Evolutionary conservation across 2,329 filamentous ascomycete species (phyloP).

Genomic region (Venturia nashicola): DNA sequence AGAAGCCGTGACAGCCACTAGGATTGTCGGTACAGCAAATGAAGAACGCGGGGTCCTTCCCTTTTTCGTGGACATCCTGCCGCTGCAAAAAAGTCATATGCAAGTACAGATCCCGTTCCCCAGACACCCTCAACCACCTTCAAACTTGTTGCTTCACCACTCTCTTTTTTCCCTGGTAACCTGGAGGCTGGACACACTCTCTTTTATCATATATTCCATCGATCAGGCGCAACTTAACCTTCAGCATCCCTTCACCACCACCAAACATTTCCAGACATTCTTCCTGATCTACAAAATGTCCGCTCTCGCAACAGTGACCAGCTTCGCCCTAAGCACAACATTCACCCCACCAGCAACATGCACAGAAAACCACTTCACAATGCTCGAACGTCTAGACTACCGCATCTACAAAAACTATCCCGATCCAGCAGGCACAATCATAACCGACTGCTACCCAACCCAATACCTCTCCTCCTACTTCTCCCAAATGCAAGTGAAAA

Average conservation of each 20-base stretch:
- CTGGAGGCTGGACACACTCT: not conserved
- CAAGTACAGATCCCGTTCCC: not conserved
- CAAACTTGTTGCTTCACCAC: not conserved
- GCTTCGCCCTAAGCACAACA: slow-evolving; percentile 16
- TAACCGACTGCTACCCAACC: slow-evolving; percentile 17
- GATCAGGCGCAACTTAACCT: not conserved
- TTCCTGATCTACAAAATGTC: not conserved
- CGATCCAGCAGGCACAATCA: slow-evolving; percentile 15
- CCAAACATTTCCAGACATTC: not conserved
- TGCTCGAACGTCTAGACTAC: slow-evolving; percentile 16
- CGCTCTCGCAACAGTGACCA: slow-evolving; percentile 9
- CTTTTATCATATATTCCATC: not conserved
- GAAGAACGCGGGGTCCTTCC: not conserved
- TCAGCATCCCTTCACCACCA: not conserved
- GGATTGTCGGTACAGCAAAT: not conserved
- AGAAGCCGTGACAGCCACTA: not conserved
- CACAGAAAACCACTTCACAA: slow-evolving; percentile 15
- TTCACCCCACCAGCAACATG: slow-evolving; percentile 19
- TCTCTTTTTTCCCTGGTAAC: not conserved
- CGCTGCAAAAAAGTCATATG: not conserved
- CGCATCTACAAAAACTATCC: slow-evolving; percentile 19
- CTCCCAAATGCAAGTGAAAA: slow-evolving; percentile 12
- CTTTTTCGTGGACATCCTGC: not conserved
- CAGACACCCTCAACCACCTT: not conserved
- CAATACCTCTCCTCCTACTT: slow-evolving; percentile 16